Percentiles rank a stretch among this genome's conserved stretches.
Conservation (phyloP, 805 yeast genomes). For the Wickerhamomyces alni region DNA sequence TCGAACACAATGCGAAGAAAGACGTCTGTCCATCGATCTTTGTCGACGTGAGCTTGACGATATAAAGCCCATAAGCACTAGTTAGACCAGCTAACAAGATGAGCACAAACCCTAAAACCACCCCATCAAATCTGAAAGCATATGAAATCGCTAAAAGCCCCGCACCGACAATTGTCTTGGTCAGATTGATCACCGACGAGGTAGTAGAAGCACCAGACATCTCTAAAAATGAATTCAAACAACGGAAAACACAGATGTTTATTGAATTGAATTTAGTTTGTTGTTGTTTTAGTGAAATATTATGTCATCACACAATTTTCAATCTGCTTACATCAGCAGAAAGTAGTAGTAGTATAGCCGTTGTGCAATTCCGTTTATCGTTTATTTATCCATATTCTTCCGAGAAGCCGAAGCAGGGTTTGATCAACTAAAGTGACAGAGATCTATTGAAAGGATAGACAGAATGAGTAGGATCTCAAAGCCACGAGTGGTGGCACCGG, state of each 20-base stretch:
- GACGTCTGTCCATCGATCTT: constrained; percentile 53
- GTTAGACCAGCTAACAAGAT: constrained; percentile 58
- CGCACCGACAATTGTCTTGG: constrained; percentile 78
- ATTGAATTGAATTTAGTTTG: no score
- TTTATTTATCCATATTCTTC: no score
- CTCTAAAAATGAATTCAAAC: no score
- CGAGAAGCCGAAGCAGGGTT: no score
- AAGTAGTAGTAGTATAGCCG: no score
- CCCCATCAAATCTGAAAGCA: constrained; percentile 64
- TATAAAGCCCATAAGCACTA: constrained; percentile 60
- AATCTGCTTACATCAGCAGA: no score
- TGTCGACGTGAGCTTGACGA: constrained; percentile 54
- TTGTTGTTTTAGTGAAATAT: no score
- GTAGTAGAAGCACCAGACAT: constrained; percentile 9
- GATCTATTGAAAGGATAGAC: no score
- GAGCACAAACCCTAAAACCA: constrained; percentile 49
- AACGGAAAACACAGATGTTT: no score
- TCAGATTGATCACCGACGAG: constrained; percentile 61
- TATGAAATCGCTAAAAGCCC: constrained; percentile 74
- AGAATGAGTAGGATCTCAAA: constrained; percentile 9
- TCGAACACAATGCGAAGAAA: constrained; percentile 62
- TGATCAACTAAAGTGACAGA: no score
- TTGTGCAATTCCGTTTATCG: no score
- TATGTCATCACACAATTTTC: no score
- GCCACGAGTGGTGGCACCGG: constrained; percentile 32